Evolutionary conservation across 2,329 filamentous ascomycete genomes (phyloP).

Genomic region (Exophiala sp.): DNA sequence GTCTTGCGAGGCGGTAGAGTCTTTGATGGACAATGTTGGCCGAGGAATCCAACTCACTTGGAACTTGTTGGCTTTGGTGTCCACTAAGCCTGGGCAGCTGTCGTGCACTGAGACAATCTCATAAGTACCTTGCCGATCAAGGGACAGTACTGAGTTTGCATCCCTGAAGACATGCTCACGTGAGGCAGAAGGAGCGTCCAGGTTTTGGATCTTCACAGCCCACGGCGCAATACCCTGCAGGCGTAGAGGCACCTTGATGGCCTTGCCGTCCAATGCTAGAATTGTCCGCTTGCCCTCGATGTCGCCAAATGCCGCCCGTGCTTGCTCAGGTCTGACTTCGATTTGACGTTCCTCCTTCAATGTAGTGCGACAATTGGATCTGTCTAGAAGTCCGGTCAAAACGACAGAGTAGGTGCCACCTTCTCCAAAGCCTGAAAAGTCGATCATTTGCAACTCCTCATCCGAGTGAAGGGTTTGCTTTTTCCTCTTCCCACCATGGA

Average conservation of each 20-base stretch:
- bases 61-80: slow-evolving; percentile 69
- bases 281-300: slow-evolving; percentile 75
- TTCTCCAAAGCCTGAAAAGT: slow-evolving; percentile 68
- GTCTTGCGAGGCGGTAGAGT: slow-evolving; percentile 60
- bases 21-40: slow-evolving; percentile 65
- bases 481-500: slow-evolving; percentile 81
- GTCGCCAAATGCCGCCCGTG: slow-evolving; percentile 78
- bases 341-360: slow-evolving; percentile 83
- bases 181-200: slow-evolving; percentile 47
- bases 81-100: slow-evolving; percentile 78
- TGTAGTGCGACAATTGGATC: slow-evolving; percentile 78
- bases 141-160: slow-evolving; percentile 66
- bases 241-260: slow-evolving; percentile 72
- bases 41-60: slow-evolving; percentile 81
- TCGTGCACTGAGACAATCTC: slow-evolving; percentile 76
- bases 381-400: slow-evolving; percentile 81
- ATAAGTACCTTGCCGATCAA: slow-evolving; percentile 69
- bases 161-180: slow-evolving; percentile 50
- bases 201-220: slow-evolving; percentile 66
- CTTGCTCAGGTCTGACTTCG: slow-evolving; percentile 80
- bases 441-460: slow-evolving; percentile 63
- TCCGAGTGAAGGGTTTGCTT: slow-evolving; percentile 66
- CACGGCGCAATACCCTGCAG: slow-evolving; percentile 84
- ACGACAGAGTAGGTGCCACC: slow-evolving; percentile 90
- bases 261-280: slow-evolving; percentile 71